Evolutionary conservation across 2,329 filamentous ascomycete genomes (phyloP).

Genomic region (Phaeosphaeriaceae sp.): DNA sequence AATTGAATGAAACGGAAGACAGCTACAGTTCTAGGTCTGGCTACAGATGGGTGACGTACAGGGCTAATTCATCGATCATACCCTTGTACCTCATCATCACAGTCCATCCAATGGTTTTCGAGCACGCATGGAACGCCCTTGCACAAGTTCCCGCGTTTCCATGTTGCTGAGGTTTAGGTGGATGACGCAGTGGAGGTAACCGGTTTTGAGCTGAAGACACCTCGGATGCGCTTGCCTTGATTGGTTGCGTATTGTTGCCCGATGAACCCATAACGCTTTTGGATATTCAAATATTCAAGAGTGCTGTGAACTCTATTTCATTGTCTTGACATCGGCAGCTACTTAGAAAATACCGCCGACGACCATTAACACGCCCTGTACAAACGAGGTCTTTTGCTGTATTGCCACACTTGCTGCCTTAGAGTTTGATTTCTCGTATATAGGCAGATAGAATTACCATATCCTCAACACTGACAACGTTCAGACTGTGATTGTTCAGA

Average conservation of each 20-base stretch:
- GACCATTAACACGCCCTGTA: neutral
- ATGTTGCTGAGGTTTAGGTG: conserved; percentile 13
- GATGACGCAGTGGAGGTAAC: conserved; percentile 33
- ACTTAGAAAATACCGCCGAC: no score
- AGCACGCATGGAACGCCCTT: conserved; percentile 28
- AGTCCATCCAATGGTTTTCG: conserved; percentile 16
- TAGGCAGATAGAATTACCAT: no score
- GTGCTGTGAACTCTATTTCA: no score
- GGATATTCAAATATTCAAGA: no score
- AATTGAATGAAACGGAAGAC: conserved; percentile 8
- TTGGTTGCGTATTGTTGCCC: conserved; percentile 9
- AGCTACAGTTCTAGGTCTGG: conserved; percentile 10
- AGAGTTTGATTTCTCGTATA: no score
- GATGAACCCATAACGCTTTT: no score
- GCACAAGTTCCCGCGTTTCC: conserved; percentile 17
- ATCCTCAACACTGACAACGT: no score
- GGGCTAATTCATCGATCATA: conserved; percentile 5
- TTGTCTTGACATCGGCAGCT: no score
- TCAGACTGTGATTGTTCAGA: no score
- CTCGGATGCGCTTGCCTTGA: conserved; percentile 6
- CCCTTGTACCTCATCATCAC: conserved; percentile 4
- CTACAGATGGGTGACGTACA: conserved; percentile 23
- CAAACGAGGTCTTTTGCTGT: neutral
- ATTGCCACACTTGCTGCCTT: neutral
- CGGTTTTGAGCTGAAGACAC: conserved; percentile 21